Conservation (phyloP, 2,329 filamentous ascomycete genomes). For the Teratosphaeria nubilosa region DNA sequence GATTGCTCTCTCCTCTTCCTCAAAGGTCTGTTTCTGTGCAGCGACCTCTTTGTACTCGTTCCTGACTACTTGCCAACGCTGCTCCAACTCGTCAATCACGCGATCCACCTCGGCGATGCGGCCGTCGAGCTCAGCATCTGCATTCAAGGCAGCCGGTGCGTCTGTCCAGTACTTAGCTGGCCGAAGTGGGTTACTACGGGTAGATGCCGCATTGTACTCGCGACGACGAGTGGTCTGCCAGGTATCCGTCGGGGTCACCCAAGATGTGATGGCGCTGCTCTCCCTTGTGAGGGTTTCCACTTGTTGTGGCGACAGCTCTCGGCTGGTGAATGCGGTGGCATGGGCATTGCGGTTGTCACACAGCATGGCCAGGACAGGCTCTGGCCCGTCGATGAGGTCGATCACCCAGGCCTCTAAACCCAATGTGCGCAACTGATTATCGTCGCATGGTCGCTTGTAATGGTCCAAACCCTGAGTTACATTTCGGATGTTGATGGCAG, state of each 20-base stretch:
- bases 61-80: conserved; percentile 23
- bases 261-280: conserved; percentile 49
- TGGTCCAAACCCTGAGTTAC: conserved; percentile 44
- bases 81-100: conserved; percentile 30
- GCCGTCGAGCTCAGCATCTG: conserved; percentile 50
- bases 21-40: conserved; percentile 12
- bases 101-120: conserved; percentile 35
- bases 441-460: conserved; percentile 46
- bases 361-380: conserved; percentile 76
- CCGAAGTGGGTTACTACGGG: conserved; percentile 51
- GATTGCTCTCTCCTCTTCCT: conserved; percentile 32
- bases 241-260: conserved; percentile 55
- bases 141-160: conserved; percentile 59
- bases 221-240: conserved; percentile 60
- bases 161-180: conserved; percentile 64
- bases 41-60: conserved; percentile 20
- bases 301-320: conserved; percentile 55
- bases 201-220: conserved; percentile 71
- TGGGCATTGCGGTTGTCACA: conserved; percentile 65
- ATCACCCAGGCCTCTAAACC: conserved; percentile 74
- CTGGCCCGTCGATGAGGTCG: conserved; percentile 71
- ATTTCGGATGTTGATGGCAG: conserved; percentile 61
- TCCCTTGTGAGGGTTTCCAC: conserved; percentile 49
- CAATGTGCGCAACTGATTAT: conserved; percentile 43
- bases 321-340: conserved; percentile 53